Percentiles rank a stretch among this genome's conserved stretches.
phyloP scores from a whole-genome alignment of 1,284 basidiomycete species.

The Cryptococcus sp. region DNA sequence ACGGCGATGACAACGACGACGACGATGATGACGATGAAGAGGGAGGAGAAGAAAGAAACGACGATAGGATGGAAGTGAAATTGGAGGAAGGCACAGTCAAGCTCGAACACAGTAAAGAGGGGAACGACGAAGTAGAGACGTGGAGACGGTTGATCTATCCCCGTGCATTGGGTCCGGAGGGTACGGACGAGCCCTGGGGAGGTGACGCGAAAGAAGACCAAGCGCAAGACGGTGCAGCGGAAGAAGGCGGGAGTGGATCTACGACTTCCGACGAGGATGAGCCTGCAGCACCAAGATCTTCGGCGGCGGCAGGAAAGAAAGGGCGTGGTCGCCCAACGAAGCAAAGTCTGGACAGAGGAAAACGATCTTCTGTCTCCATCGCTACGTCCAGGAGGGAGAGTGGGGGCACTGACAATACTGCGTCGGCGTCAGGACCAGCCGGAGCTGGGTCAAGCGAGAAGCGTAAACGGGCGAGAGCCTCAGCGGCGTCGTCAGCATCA shows the following conservation, averaged over 20 bases:
- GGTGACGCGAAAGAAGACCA: background rate
- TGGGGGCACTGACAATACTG: background rate
- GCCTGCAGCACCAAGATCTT: background rate
- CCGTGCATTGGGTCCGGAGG: slow-evolving; percentile 12
- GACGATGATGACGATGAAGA: slow-evolving; percentile 11
- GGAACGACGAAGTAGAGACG: slow-evolving; percentile 8
- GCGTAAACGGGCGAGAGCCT: slow-evolving; percentile 1
- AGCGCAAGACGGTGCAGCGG: background rate
- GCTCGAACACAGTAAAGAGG: slow-evolving; percentile 10
- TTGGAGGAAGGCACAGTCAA: slow-evolving; percentile 4
- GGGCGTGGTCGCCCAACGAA: background rate
- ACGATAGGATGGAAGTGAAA: background rate
- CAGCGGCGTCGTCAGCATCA: background rate
- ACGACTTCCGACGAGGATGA: background rate
- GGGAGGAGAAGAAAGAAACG: background rate
- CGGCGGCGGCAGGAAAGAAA: background rate
- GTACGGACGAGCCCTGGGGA: slow-evolving; percentile 16
- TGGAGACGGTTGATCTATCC: slow-evolving; percentile 22
- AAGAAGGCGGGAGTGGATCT: background rate
- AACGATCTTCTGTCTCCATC: background rate
- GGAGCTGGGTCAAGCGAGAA: background rate
- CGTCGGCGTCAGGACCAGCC: no score
- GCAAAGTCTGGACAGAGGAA: background rate
- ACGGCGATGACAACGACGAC: slow-evolving; percentile 9
- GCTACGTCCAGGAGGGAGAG: slow-evolving; percentile 5